Percentiles rank a stretch among this genome's conserved stretches.
Conservation (phyloP, 225 moss, liverwort and hornwort species). For the Bryum argenteum region DNA sequence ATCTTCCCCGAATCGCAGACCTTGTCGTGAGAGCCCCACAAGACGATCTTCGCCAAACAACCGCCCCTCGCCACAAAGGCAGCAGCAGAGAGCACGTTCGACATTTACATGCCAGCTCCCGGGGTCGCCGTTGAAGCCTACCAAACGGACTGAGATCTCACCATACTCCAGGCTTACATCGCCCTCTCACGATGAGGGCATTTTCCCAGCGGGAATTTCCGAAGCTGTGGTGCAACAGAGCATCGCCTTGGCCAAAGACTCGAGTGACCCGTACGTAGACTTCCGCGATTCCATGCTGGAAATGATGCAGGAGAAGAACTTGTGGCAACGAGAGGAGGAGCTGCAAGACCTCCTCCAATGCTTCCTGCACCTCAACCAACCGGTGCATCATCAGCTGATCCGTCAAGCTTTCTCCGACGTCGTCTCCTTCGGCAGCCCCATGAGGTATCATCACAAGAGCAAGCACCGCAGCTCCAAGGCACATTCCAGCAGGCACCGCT, state of each 20-base stretch:
- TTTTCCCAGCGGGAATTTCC: constrained; percentile 43
- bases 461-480: constrained; percentile 16
- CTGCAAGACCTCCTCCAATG: constrained; percentile 57
- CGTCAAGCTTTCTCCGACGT: constrained; percentile 54
- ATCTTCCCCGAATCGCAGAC: constrained; percentile 28
- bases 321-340: constrained; percentile 43
- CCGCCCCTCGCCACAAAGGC: constrained; percentile 31
- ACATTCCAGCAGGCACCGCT: constrained; percentile 4
- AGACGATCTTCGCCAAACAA: constrained; percentile 32
- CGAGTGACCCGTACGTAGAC: constrained; percentile 48
- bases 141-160: constrained; percentile 11
- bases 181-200: constrained; percentile 21
- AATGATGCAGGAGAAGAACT: constrained; percentile 59
- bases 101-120: constrained; percentile 7
- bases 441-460: constrained; percentile 15
- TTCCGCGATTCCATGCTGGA: constrained; percentile 60
- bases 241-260: constrained; percentile 59
- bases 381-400: constrained; percentile 48
- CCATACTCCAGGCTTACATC: constrained; percentile 3
- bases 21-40: constrained; percentile 24
- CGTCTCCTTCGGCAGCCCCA: constrained; percentile 32
- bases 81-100: constrained; percentile 24
- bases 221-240: constrained; percentile 53
- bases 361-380: constrained; percentile 55
- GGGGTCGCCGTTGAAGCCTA: constrained; percentile 20